These are phyloP conservation scores for Zymoseptoria passerinii DNA, from an alignment of 2,329 filamentous ascomycete genomes.

Conservation along the genomic window DNA sequence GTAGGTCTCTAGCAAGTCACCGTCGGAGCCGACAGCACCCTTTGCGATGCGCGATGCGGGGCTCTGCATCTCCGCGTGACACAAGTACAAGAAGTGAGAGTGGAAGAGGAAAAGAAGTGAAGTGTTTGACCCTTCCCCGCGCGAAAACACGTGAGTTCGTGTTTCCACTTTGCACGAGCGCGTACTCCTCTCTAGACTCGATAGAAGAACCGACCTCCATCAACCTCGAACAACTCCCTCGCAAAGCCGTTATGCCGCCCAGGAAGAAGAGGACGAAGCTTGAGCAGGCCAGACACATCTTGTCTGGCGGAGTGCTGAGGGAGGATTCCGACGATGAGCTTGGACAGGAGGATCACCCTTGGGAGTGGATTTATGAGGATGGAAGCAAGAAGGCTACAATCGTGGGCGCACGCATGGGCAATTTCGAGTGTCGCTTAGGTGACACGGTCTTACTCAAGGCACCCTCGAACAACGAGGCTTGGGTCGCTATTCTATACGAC, in stretches of 20 bases:
- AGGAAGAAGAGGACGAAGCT: slow-evolving; percentile 34
- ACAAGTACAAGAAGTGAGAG: neutral
- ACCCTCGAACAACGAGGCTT: slow-evolving; percentile 73
- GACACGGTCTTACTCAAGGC: slow-evolving; percentile 83
- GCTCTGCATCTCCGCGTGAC: neutral
- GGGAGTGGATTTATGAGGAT: slow-evolving; percentile 52
- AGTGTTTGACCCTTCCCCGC: neutral
- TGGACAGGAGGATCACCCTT: slow-evolving; percentile 42
- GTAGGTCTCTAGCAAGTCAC: no score
- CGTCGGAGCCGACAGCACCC: no score
- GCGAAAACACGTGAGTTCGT: neutral
- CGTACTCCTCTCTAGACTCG: neutral
- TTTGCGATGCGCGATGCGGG: no score
- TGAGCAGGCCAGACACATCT: slow-evolving; percentile 41
- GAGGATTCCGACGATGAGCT: slow-evolving; percentile 88
- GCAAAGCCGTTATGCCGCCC: slow-evolving; percentile 30
- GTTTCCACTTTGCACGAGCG: neutral
- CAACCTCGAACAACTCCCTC: neutral
- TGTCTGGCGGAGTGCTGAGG: slow-evolving; percentile 54
- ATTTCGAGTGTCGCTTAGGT: slow-evolving; percentile 70
- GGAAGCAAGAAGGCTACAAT: slow-evolving; percentile 41
- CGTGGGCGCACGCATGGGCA: slow-evolving; percentile 72
- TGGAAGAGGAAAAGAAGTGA: neutral
- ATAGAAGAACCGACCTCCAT: neutral
- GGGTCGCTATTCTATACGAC: slow-evolving; percentile 81